phyloP scores from a whole-genome alignment of 2,329 filamentous ascomycete species.

The Gnomoniopsis smithogilvyi region DNA sequence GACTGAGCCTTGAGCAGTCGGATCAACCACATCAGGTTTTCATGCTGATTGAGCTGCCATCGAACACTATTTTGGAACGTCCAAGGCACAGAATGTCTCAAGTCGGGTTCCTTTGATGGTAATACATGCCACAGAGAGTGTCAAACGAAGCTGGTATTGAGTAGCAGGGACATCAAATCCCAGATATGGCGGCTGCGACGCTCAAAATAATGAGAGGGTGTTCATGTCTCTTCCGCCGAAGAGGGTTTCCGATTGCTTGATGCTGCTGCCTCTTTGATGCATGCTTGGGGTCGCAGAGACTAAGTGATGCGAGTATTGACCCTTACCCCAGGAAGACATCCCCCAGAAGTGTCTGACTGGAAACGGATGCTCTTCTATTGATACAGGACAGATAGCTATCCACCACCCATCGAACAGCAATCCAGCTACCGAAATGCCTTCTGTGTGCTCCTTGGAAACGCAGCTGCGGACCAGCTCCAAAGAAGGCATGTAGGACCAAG shows the following conservation, averaged over 20 bases:
- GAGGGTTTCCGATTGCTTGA: background rate
- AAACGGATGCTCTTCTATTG: background rate
- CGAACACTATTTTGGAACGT: too few species aligned
- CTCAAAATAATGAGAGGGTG: background rate
- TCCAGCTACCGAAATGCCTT: background rate
- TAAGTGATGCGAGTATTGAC: background rate
- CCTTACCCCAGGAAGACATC: too few species aligned
- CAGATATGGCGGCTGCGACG: background rate
- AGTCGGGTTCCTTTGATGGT: too few species aligned
- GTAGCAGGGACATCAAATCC: too few species aligned
- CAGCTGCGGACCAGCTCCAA: too few species aligned
- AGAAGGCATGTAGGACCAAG: too few species aligned
- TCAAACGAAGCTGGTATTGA: too few species aligned
- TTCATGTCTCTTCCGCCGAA: background rate
- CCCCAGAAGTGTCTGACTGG: background rate
- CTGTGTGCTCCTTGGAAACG: background rate
- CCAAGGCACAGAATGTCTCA: too few species aligned
- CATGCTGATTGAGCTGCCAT: too few species aligned
- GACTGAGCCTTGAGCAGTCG: too few species aligned
- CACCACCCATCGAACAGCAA: background rate
- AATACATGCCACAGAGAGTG: too few species aligned
- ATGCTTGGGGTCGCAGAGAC: background rate
- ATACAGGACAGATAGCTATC: background rate
- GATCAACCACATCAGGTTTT: too few species aligned
- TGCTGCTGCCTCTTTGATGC: background rate